Base-by-base conservation (phyloP, 2,329 filamentous ascomycete genomes). In the Aotearoamyces nothofagi region DNA sequence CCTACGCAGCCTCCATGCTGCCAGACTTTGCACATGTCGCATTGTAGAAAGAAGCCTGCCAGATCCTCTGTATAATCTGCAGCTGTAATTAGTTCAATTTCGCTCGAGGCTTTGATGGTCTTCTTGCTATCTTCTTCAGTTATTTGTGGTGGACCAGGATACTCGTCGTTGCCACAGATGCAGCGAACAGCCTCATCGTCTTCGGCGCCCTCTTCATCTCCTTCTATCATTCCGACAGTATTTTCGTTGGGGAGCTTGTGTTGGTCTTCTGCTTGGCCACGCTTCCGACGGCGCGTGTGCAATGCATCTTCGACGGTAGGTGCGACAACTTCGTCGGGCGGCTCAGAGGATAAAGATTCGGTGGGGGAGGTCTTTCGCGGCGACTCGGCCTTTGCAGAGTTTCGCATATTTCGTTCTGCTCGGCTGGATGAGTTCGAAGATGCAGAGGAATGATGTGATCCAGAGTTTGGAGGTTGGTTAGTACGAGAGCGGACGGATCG, bases 1-100 rank as follows among this genome's bases (percentile, higher is more conserved):
- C 90, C 87, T 34, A 98, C 87, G 49, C 90, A 98, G 35, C 86
- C 87, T 45, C 90, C 90, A 52, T 98, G 90, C 53, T 98, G 90
- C 90, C 87, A 98, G 38, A 96, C 90, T 52, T 92, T 92, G 63
- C 90, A 98, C 39, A 81, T 66, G 56, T 96, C 90, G 66, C 90
- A 98, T 60, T 96, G 87, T 41, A 98, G 86, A 56, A 94, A 98
- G 55, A 96, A 78, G 29, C 86, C 87, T 24, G 87, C 90, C 40
- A 87, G 67, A 40, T 96, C 87, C 17, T 75, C 71, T 38, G 82
- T 63, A 38, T 60, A 46, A 41, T 62, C 50, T 35, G 57, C 73
- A 57, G 52, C 63, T 53, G 53, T 65, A 55, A 57, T 72, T 57
- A 50, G 55, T 43, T 73, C 62, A 38, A 61, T 52, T 44, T 71